Base-by-base conservation (phyloP, 257 asterid species). In the Buddleja alternifolia region DNA sequence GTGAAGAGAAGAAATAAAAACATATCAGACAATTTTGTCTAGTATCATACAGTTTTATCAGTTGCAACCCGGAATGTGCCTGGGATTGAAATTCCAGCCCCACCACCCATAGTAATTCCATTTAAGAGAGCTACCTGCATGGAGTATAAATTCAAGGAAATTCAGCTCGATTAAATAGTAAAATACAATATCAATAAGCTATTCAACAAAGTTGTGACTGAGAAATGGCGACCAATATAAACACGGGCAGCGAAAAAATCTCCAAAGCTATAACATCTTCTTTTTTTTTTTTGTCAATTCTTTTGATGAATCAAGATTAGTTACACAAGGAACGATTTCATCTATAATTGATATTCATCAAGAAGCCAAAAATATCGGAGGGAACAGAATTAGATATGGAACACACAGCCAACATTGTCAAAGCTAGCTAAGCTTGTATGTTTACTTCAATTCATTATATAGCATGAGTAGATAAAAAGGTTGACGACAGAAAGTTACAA, bases 71-170 rank as follows among this genome's bases (percentile, higher is more conserved):
- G 87, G 72, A 87, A 87, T 50, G 84, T 79, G 69, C 95, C 96
- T 5, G 92, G 93, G 70, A 85, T 76, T 21, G 96, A 90, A 74
- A 90, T 71, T 78, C 96, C 95, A 46, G 88, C 95, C 29, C 95
- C 96, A 60, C 96, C 96, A 58, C 95, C 96, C 89, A 87, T 82
- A 20, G 96, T 82, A 59, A 87, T 76, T 61, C 96, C 96, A 74
- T 85, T 77, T 71, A 85, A 60, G 68, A 87, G 51, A 60, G 95
- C 88, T 55, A 89, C 90, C 96, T 89, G 85, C 79, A 81, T 63
- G 34, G 14, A 50, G 19, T 32, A 7, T 36, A 60, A 60, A 58
- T 56, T 67, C 47, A 32, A 32, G 60, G 23, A 40, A 19, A 63
- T 44, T 32, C 20, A 36, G 58, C 21, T 53, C 10, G 21, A 52